A percentile compares a stretch with the other conserved stretches of the same genome.
phyloP scores from a whole-genome alignment of 352 stramenopile genomes.

The Phytophthora tubulina region DNA sequence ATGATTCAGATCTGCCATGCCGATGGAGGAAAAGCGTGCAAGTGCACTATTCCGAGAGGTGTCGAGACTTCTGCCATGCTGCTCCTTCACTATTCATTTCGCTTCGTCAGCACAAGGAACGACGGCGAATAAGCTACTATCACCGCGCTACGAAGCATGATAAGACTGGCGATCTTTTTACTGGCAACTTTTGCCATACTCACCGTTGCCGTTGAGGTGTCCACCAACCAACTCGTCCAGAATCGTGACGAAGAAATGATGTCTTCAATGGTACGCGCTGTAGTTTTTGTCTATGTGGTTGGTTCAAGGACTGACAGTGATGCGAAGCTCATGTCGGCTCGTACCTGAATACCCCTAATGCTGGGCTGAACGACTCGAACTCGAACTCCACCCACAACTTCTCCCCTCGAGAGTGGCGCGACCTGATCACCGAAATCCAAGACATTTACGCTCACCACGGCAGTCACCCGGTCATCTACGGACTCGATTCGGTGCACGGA shows the following conservation, averaged over 20 bases:
- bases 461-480: constrained; percentile 82
- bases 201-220: background rate
- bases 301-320: constrained; percentile 24
- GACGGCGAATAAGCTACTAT: background rate
- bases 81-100: constrained; percentile 36
- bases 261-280: constrained; percentile 39
- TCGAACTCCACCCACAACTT: constrained; percentile 52
- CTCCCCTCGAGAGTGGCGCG: constrained; percentile 76
- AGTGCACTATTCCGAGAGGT: constrained; percentile 20
- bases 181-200: constrained; percentile 13
- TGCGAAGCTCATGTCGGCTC: constrained; percentile 85
- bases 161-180: constrained; percentile 5
- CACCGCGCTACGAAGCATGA: constrained; percentile 11
- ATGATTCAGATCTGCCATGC: constrained; percentile 32
- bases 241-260: constrained; percentile 37
- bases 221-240: constrained; percentile 24
- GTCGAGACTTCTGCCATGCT: background rate
- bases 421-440: constrained; percentile 81
- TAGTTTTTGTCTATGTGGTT: constrained; percentile 51
- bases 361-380: constrained; percentile 38
- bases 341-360: constrained; percentile 85
- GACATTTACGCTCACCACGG: constrained; percentile 68
- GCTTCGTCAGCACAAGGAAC: constrained; percentile 9
- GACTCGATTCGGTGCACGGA: constrained; percentile 92
- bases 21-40: constrained; percentile 10